These are phyloP conservation scores for Podila verticillata DNA, from an alignment of 192 early-diverging fungal genomes.

Conservation along the genomic window DNA sequence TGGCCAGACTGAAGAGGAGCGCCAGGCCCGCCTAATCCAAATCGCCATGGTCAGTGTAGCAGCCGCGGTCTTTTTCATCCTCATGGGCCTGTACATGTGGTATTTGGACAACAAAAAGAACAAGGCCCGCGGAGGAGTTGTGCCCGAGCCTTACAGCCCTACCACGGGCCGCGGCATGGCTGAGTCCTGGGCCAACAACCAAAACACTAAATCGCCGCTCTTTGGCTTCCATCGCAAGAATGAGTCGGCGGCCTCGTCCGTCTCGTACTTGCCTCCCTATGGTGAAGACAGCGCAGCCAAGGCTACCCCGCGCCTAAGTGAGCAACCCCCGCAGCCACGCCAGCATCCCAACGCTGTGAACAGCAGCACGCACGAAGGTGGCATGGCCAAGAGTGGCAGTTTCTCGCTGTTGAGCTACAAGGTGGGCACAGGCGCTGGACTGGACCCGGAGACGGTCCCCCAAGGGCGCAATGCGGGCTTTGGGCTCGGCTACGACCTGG, in stretches of 20 bases:
- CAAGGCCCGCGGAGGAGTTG: not conserved
- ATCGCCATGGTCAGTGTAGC: slow-evolving; percentile 3
- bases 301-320: not conserved
- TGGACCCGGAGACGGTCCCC: slow-evolving; percentile 23
- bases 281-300: not conserved
- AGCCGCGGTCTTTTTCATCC: not conserved
- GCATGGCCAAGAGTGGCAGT: slow-evolving; percentile 1
- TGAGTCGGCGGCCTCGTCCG: slow-evolving; percentile 16
- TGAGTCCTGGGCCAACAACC: slow-evolving; percentile 12
- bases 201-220: not conserved
- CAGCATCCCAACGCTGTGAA: not conserved
- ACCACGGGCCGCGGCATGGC: slow-evolving; percentile 10
- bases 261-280: slow-evolving; percentile 34
- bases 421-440: slow-evolving; percentile 31
- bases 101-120: slow-evolving; percentile 20
- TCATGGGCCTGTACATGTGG: slow-evolving; percentile 7
- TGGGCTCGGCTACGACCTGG: slow-evolving; percentile 30
- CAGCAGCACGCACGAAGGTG: not conserved
- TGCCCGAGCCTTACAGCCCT: slow-evolving; percentile 10
- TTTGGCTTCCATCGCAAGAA: not conserved
- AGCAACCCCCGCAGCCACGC: not conserved
- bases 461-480: slow-evolving; percentile 35
- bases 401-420: slow-evolving; percentile 14
- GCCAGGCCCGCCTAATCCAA: not conserved
- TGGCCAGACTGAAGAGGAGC: not conserved